Evolutionary conservation across 495 filamentous ascomycete genomes (phyloP), one percentile per base, ranked within the genome.

Genomic region (Aspergillus sparsus): DNA sequence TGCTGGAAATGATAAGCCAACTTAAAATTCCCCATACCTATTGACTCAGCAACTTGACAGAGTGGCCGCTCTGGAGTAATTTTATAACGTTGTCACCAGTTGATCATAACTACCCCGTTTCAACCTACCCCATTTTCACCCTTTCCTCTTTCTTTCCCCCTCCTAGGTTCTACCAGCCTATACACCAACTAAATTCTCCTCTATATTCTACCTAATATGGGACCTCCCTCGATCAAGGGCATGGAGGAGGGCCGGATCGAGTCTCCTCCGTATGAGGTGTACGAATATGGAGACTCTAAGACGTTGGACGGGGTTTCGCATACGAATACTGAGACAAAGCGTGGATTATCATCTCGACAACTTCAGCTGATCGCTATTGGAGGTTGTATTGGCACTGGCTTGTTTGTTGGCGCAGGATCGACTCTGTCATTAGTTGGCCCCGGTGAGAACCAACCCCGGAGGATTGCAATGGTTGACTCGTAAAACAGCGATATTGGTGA

Each of bases 331-430:
- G 33, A 65, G 7, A 71, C 71, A 2, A 58, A 74, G 5, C 67
- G 71, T 57, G 69, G 71, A 6, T 50, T 74, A 60, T 66, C 62
- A 39, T 68, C 82, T 8, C 79, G 87, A 13, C 86, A 89, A 68
- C 65, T 88, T 13, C 81, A 81, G 65, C 84, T 89, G 77, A 85
- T 89, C 75, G 86, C 86, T 4, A 74, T 89, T 6, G 88, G 89
- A 64, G 88, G 88, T 51, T 88, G 87, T 16, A 87, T 92, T 64
- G 89, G 88, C 12, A 92, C 88, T 5, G 89, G 87, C 49, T 76
- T 92, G 41, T 92, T 92, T 76, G 74, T 91, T 27, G 87, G 89
- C 56, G 87, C 84, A 54, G 87, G 88, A 33, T 73, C 73, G 45
- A 82, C 85, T 10, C 80, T 91, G 55, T 77, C 82, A 13, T 80